Base-by-base conservation (phyloP, 768 basidiomycete species). In the Agaricus blazei region DNA sequence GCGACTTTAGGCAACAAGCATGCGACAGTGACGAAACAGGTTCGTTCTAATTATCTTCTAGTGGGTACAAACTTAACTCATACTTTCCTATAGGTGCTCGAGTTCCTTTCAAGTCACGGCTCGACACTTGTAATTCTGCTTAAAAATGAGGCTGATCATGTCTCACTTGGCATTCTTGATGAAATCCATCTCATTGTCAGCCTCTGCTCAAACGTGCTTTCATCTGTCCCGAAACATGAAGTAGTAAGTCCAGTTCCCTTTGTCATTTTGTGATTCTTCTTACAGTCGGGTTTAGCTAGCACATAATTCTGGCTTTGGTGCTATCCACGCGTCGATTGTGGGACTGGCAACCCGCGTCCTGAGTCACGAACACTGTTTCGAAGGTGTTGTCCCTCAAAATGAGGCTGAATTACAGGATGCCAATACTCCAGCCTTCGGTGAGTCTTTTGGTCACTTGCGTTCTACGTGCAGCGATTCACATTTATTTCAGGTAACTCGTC, bases 71-170 rank as follows among this genome's bases (percentile, higher is more conserved):
- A 6, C 15, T 43, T 56, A 9, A 14, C 42, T 37, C 36, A 41
- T 59, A 40, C 54, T 19, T 28, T 41, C 37, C 19, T 31, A 26
- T 19, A 93, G 90, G 87, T 87, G 2, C 68, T 90, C 51, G 85
- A 89, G 49, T 94, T 98, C 72, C 65, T 98, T 38, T 80, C 84
- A 5, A 84, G 77, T 45, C 96, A 98, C 62, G 80, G 88, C 19
- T 87, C 94, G 49, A 92, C 93, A 0, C 77, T 96, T 55, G 76
- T 90, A 15, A 87, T 91, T 55, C 74, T 96, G 34, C 76, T 98
- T 0, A 87, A 91, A 65, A 89, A 88, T 53, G 83, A 88, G 43
- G 73, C 79, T 3, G 78, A 84, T 19, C 74, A 79, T 40, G 74
- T 85, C 14, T 81, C 85, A 1, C 64, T 88, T 12, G 74, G 85